Evolutionary conservation across 2,329 filamentous ascomycete genomes (phyloP).

Genomic region (Ilyonectria mors-panacis): DNA sequence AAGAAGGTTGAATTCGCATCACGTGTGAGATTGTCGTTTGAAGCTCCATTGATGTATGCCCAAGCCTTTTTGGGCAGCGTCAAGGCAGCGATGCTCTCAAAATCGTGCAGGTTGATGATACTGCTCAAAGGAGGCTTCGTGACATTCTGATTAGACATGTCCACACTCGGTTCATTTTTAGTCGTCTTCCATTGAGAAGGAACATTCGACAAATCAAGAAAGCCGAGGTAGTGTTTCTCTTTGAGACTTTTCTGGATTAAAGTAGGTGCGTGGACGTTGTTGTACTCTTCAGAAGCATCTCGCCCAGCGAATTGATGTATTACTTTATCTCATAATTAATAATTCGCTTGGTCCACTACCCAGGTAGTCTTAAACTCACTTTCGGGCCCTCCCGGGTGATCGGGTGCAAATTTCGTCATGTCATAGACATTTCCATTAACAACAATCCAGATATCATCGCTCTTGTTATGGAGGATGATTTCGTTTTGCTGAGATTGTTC

Average conservation of each 20-base stretch:
- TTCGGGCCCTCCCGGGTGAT: slow-evolving; percentile 43
- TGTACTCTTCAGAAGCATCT: slow-evolving; percentile 46
- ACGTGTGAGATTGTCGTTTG: slow-evolving; percentile 46
- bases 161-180: not conserved
- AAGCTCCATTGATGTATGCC: slow-evolving; percentile 44
- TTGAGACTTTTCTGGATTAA: slow-evolving; percentile 40
- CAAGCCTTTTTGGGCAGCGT: slow-evolving; percentile 39
- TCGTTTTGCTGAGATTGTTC: slow-evolving; percentile 57
- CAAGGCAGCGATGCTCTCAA: slow-evolving; percentile 39
- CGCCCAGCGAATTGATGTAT: slow-evolving; percentile 45
- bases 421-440: slow-evolving; percentile 78
- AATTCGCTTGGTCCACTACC: no score
- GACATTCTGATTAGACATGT: not conserved
- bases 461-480: slow-evolving; percentile 61
- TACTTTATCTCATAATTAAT: slow-evolving; percentile 27
- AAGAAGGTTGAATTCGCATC: slow-evolving; percentile 40
- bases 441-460: slow-evolving; percentile 74
- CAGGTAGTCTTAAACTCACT: slow-evolving; percentile 4
- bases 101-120: slow-evolving; percentile 47
- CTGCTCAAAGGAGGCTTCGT: slow-evolving; percentile 27
- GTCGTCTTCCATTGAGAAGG: not conserved
- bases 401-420: slow-evolving; percentile 46
- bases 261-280: slow-evolving; percentile 40
- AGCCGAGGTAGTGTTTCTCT: slow-evolving; percentile 10
- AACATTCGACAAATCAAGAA: not conserved